phyloP scores from a whole-genome alignment of 2,329 filamentous ascomycete species.

The Cercospora sp. region DNA sequence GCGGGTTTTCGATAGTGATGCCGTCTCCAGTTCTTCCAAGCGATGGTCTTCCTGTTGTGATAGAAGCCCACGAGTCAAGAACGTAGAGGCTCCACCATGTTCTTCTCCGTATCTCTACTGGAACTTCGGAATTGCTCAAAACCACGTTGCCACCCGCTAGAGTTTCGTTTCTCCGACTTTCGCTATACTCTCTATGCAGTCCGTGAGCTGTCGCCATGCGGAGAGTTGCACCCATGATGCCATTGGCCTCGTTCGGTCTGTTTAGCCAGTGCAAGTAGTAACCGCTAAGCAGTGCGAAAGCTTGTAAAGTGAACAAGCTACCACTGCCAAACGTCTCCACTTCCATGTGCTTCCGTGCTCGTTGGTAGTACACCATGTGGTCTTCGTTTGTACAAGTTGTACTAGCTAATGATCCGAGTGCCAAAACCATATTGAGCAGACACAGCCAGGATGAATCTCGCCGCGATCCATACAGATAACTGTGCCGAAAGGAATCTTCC shows the following conservation, averaged over 20 bases:
- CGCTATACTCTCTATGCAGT: slow-evolving; percentile 37
- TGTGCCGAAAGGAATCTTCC: slow-evolving; percentile 38
- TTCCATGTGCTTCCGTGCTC: slow-evolving; percentile 36
- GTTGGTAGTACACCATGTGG: slow-evolving; percentile 36
- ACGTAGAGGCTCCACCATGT: slow-evolving; percentile 77
- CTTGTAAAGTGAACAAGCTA: slow-evolving; percentile 37
- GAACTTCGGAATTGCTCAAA: slow-evolving; percentile 46
- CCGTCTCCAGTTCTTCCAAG: slow-evolving; percentile 67
- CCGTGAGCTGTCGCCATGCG: slow-evolving; percentile 39
- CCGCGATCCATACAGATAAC: slow-evolving; percentile 35
- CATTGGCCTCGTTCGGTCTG: slow-evolving; percentile 38
- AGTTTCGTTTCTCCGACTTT: slow-evolving; percentile 45
- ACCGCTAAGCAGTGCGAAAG: slow-evolving; percentile 35
- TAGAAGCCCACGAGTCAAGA: slow-evolving; percentile 72
- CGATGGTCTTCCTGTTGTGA: slow-evolving; percentile 69
- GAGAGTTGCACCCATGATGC: slow-evolving; percentile 38
- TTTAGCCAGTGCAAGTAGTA: slow-evolving; percentile 41
- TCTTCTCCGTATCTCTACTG: slow-evolving; percentile 62
- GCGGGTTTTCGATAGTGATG: slow-evolving; percentile 66
- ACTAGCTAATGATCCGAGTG: slow-evolving; percentile 35
- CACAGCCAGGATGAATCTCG: slow-evolving; percentile 37
- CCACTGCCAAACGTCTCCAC: slow-evolving; percentile 37
- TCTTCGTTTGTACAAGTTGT: slow-evolving; percentile 34
- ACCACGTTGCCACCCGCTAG: slow-evolving; percentile 38
- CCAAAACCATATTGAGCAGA: slow-evolving; percentile 39